Percentiles rank a stretch among this genome's conserved stretches.
Evolutionary conservation across 129 eudicot genomes (phyloP).

Genomic region (Scalesia atractyloides): DNA sequence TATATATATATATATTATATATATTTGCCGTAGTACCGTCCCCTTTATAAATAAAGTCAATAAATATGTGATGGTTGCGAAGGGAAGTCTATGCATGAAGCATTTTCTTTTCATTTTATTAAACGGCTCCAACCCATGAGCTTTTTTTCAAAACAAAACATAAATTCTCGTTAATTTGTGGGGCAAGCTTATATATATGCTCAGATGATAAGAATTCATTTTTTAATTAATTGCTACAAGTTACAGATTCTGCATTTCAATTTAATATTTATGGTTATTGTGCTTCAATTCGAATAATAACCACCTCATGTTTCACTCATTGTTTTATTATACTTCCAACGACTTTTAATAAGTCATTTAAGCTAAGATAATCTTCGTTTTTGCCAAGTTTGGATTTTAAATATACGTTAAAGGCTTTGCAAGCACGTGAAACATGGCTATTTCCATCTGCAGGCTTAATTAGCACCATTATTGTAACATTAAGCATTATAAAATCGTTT

Average conservation of each 20-base stretch:
- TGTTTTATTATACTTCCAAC: background rate
- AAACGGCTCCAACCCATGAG: too few species aligned
- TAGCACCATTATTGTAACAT: slow-evolving; percentile 19
- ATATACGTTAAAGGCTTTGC: too few species aligned
- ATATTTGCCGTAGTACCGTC: too few species aligned
- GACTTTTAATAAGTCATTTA: background rate
- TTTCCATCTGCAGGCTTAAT: slow-evolving; percentile 6
- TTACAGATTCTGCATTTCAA: background rate
- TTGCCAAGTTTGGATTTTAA: background rate
- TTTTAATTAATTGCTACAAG: background rate
- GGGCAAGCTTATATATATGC: slow-evolving; percentile 12
- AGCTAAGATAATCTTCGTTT: background rate
- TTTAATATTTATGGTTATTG: background rate
- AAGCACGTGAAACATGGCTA: background rate
- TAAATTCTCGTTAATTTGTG: background rate
- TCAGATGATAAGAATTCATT: slow-evolving; percentile 24
- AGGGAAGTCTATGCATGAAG: too few species aligned
- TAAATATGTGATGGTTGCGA: too few species aligned
- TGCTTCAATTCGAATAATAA: too few species aligned
- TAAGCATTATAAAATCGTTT: slow-evolving; percentile 14
- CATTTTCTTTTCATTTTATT: too few species aligned
- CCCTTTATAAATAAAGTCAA: too few species aligned
- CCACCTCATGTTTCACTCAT: too few species aligned
- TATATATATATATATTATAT: too few species aligned
- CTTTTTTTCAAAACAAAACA: too few species aligned